A percentile compares a stretch with the other conserved stretches of the same genome.
phyloP scores from a whole-genome alignment of 768 basidiomycete genomes.

The Gymnopilus dilepis region DNA sequence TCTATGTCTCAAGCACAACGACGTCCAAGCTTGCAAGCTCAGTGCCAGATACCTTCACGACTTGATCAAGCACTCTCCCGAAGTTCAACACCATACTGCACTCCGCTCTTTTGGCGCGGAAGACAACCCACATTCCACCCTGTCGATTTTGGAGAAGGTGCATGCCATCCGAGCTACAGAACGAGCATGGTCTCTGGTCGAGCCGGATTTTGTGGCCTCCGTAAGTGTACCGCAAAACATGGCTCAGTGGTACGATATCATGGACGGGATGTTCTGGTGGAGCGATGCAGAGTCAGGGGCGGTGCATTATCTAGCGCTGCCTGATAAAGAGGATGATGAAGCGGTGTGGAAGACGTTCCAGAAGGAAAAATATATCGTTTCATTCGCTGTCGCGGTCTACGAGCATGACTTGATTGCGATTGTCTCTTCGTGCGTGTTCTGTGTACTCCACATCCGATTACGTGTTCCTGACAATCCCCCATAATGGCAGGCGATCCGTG shows the following conservation, averaged over 20 bases:
- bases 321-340: slow-evolving; percentile 8
- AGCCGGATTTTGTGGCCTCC: not conserved
- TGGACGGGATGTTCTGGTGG: slow-evolving; percentile 1
- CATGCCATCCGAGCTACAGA: not conserved
- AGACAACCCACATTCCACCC: not conserved
- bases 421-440: slow-evolving; percentile 12
- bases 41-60: not conserved
- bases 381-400: slow-evolving; percentile 9
- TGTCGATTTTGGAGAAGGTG: not conserved
- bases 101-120: not conserved
- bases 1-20: not conserved
- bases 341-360: slow-evolving; percentile 6
- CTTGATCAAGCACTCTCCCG: not conserved
- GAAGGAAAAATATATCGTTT: slow-evolving; percentile 11
- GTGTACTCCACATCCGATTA: too few relatives aligned
- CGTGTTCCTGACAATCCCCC: not conserved
- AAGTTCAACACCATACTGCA: not conserved
- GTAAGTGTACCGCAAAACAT: not conserved
- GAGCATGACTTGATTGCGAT: slow-evolving; percentile 18
- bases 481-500: not conserved
- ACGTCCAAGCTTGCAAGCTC: not conserved
- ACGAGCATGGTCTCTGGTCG: not conserved
- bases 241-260: slow-evolving; percentile 1
- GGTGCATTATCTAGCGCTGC: not conserved
- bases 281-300: not conserved